Evolutionary conservation across 2,329 filamentous ascomycete species (phyloP), one percentile per base, ranked within the genome.

Genomic region (Aspergillus pseudoglaucus): DNA sequence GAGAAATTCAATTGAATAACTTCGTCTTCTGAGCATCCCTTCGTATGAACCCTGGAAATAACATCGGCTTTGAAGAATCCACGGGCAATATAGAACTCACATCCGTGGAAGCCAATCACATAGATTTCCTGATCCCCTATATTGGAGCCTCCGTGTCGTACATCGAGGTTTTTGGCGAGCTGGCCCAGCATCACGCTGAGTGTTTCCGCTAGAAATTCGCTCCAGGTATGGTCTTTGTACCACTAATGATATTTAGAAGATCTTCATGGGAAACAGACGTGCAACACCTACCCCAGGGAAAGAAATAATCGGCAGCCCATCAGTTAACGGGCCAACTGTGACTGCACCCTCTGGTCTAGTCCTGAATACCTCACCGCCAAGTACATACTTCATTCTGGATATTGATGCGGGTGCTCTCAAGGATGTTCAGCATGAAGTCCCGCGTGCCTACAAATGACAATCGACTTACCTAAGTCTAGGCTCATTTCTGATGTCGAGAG

Each of bases 161-260:
- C 10, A 22, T 15, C 18, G 20, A 53, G 9, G 20, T 48, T 52
- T 32, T 41, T 38, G 4, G 47, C 47, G 8, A 52, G 42, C n/a
- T 54, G 49, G 2, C 50, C 50, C 15, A 52, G 25, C 50, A 52
- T 52, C 15, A 54, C 38, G 10, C 47, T 50, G 23, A 50, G 46
- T 4, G 30, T 47, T 32, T 52, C 48, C 10, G 5, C 42, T 3
- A 49, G 18, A 18, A 52, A 53, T 20, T 52, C 41, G 4, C 38
- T 42, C 51, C 46, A 51, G 10, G 42, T 46, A 23, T 52, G 51
- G 14, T 35, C 35, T 23, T 47, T 38, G 15, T 12, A 49, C 51
- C 51, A 53, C 49, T 50, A 9, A 6, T 14, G 4, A 12, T n/a
- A 20, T 15, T 49, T 23, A 45, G 47, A 15, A 7, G 22, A 38